Evolutionary conservation across 352 stramenopile species (phyloP), one percentile per base, ranked within the genome.

Genomic region (Globisporangium barbulae): DNA sequence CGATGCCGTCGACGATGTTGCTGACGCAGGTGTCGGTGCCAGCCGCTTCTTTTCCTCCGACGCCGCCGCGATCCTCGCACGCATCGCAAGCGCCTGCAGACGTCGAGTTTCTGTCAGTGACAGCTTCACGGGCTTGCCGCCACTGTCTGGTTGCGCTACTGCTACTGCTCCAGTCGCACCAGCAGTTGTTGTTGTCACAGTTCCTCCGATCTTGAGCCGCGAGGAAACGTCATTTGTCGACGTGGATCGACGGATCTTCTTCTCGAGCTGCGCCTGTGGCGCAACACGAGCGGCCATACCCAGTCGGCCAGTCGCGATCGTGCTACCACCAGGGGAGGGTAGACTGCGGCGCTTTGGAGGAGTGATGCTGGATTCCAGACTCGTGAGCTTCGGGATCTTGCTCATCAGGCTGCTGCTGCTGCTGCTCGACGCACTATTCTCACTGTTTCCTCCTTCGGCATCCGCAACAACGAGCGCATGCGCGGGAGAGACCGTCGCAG

Each of bases 211-310:
- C 53, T 62, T 67, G 42, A 67, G 41, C 3, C 61, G 61, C 42
- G 53, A 61, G 3, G 55, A 6, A 13, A 62, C 30, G 6, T 68
- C 63, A 15, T 17, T 45, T 15, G 56, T 41, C 22, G 59, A 57
- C 5, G 56, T 69, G n/a, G 63, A 48, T 8, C 63, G 56, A 5
- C 58, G 63, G 6, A 69, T 42, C 22, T 55, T 53, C 37, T 60
- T 64, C 25, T 69, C 63, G 21, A 69, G 50, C 10, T 53, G 19
- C 30, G 63, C 63, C 31, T 64, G 57, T 2, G 63, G 63, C 3
- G 63, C 50, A 10, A 77, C 70, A 30, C 72, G 69, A 8, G 74
- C 69, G 0, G 78, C 69, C 72, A 85, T 85, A 1, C 78, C 78
- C n/a, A 83, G 63, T 49, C 74, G 49, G 30, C 59, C 74, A 0